Evolutionary conservation across 2,329 filamentous ascomycete genomes (phyloP), one percentile per base, ranked within the genome.

Genomic region (Trichoderma atroviride): DNA sequence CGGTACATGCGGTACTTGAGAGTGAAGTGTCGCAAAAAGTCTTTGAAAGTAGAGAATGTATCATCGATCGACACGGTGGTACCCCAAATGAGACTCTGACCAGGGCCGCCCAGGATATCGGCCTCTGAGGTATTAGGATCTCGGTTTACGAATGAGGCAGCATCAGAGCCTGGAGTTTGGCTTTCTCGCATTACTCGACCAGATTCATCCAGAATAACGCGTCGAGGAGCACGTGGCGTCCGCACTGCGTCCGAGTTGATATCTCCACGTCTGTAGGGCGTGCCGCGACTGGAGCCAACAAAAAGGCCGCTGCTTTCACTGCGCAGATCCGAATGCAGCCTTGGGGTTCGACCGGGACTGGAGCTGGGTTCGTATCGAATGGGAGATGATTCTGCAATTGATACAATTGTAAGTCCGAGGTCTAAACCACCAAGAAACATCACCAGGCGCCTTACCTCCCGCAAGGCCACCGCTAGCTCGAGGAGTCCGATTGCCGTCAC

Each of bases 1-100:
- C 89, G 88, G 82, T 95, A 96, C 87, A 98, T 88, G 72, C 96
- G 92, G 77, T 99, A 98, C 80, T 97, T 97, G 74, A 89, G 90
- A 70, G 94, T 93, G 75, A 96, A 99, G 78, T 97, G 96, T 77
- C 90, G 89, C 33, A 99, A 83, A 76, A 99, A 99, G 72, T 96
- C 94, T 77, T 96, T 95, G 84, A 97, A 97, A 0, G 90, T 86
- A 63, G 89, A 88, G 79, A 96, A 92, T 0, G 93, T 94, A 78
- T 98, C 94, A 70, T 93, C 89, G 65, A 99, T 91, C 5, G 95
- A 97, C 61, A 99, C 92, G 50, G 97, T 98, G 55, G 96, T 99
- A 79, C 96, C 96, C 96, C 96, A 99, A 72, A 99, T 95, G 69
- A 96, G 88, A 74, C 91, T 89, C 68, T 91, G 91, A 50, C 92